Evolutionary conservation across 805 yeast species (phyloP), one percentile per base, ranked within the genome.

Genomic region (Diddensiella santjacobensis): DNA sequence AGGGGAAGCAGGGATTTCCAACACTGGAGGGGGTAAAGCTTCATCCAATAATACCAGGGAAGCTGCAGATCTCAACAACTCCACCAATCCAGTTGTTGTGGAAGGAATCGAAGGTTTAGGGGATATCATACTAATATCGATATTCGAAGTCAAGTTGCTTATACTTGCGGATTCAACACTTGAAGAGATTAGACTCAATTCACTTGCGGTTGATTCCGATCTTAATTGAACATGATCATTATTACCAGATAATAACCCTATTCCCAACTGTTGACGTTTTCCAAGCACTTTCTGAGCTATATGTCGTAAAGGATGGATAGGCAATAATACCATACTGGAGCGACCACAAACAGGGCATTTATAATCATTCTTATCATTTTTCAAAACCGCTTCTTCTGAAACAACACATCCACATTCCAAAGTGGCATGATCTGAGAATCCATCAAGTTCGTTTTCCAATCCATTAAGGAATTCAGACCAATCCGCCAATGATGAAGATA

Each of bases 361-460:
- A 4, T 20, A 19, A 19, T 15, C 22, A 15, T 18, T 19, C n/a
- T 44, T 23, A 39, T 44, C 49, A 39, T 23, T 44, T n/a, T 15
- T 29, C 18, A 20, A 13, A 19, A 22, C 24, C n/a, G 22, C 30
- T 11, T 36, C 18, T 36, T 49, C 57, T n/a, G 53, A 46, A 10
- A 52, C 45, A 15, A 51, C 35, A 39, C 58, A 55, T 15, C 58
- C 58, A 35, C 58, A 54, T 8, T 50, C n/a, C 22, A 52, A 40
- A 10, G 44, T 42, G 19, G 39, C 40, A 11, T 44, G 45, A 38
- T 54, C 54, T 11, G 26, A 31, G 22, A 31, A 11, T 13, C 26
- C 40, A 11, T 22, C 45, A 20, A 53, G 45, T 15, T 46, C 47
- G 24, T 20, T 31, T 24, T 54, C 58, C 23, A 55, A 29, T 11